Evolutionary conservation across 495 filamentous ascomycete species (phyloP), one percentile per base, ranked within the genome.

Genomic region (Cercophora newfieldiana): DNA sequence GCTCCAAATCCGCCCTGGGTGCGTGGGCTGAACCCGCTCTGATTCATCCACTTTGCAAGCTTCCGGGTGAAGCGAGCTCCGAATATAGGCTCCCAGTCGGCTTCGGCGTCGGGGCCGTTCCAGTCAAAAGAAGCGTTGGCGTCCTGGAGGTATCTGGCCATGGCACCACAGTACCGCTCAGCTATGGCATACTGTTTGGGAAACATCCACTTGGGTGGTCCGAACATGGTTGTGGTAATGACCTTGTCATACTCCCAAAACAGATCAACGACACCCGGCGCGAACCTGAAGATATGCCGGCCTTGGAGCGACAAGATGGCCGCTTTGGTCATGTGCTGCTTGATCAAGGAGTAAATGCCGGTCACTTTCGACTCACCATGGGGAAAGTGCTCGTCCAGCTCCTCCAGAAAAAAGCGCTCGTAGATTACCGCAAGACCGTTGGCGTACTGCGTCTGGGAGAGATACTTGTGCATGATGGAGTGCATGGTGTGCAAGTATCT

Each of bases 61-160:
- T 61, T 44, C 2, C 71, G 59, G 12, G 44, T 28, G 33, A 71
- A 66, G 22, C 67, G 63, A 12, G 68, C 61, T 18, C 75, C 75
- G 14, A 70, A 72, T 28, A 56, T 14, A 4, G 68, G 62, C 28
- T 77, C 74, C 74, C 73, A 75, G 30, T 75, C 72, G 0, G 56
- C 47, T 19, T 72, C 58, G 12, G 19, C 53, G 19, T 67, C 66
- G 0, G 25, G 31, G 7, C 59, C 63, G 44, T 63, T 44, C 63
- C 70, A 72, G 51, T 70, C 67, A 30, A 69, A 69, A 6, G 28
- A 18, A 24, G 14, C 59, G 4, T 21, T 2, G 3, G 44, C 59
- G 12, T 49, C 59, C 14, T 61, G 12, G 14, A 49, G 8, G 37
- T 30, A 61, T 7, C 24, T 14, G 16, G 16, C 37, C 33, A 26